phyloP scores from a whole-genome alignment of 2,329 filamentous ascomycete genomes.

The Arthroderma sp. region DNA sequence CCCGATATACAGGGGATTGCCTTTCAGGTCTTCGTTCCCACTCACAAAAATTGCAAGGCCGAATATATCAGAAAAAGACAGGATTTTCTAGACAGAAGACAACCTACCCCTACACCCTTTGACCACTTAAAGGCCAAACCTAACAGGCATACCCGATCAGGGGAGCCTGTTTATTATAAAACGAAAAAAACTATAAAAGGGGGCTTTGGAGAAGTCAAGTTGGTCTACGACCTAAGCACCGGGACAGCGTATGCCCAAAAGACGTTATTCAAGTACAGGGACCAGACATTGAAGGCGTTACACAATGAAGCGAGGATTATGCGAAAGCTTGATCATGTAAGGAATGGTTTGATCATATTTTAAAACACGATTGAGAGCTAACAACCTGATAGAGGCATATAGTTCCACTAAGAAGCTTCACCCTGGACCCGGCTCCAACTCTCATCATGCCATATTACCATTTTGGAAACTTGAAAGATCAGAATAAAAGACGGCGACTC shows the following conservation, averaged over 20 bases:
- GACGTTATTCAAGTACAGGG: neutral
- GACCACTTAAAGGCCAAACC: neutral
- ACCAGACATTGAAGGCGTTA: neutral
- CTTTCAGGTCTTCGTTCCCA: neutral
- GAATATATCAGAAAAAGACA: constrained; percentile 5
- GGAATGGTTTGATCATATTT: neutral
- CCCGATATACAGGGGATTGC: constrained; percentile 3
- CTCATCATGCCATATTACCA: constrained; percentile 7
- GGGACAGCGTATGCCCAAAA: constrained; percentile 9
- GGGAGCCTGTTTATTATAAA: constrained; percentile 8
- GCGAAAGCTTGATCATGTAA: constrained; percentile 8
- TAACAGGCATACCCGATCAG: constrained; percentile 2
- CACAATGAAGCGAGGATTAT: constrained; percentile 8
- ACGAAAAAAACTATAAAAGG: constrained; percentile 2
- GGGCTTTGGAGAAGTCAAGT: constrained; percentile 5
- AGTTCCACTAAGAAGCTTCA: constrained; percentile 5
- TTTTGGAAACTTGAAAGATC: neutral
- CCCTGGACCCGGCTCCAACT: neutral
- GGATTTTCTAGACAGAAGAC: constrained; percentile 1
- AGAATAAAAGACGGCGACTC: neutral
- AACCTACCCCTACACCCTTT: neutral
- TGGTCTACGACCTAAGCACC: constrained; percentile 7
- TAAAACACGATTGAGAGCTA: no score
- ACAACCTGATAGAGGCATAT: constrained; percentile 6
- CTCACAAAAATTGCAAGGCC: constrained; percentile 1